These are phyloP conservation scores for Aegilops speltoides DNA, from an alignment of 176 grass and related monocot genomes.

Conservation along the genomic window DNA sequence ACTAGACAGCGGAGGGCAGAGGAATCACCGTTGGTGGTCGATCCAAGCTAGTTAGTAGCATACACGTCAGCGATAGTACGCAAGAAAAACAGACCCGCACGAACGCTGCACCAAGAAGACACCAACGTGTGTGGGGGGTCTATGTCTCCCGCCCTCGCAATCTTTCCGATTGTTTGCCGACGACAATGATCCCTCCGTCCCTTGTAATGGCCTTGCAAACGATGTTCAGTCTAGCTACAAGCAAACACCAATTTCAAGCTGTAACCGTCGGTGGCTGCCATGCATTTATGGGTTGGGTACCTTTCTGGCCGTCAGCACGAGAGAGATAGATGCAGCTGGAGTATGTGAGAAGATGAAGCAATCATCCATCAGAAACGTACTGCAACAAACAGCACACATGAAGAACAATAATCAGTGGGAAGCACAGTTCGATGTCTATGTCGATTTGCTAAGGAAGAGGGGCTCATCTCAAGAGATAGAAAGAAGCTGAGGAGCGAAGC, in stretches of 20 bases:
- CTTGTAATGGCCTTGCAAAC: background rate
- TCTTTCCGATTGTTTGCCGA: background rate
- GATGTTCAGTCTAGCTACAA: background rate
- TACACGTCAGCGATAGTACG: background rate
- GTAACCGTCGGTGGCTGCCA: background rate
- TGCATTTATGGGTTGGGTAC: background rate
- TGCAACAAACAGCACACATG: background rate
- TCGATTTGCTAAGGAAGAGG: background rate
- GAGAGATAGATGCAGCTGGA: background rate
- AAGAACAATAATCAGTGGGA: background rate
- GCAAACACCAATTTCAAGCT: conserved; percentile 11
- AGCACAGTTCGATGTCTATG: background rate
- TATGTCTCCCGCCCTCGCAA: background rate
- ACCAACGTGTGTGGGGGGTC: background rate
- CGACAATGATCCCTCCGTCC: background rate
- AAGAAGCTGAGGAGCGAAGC: background rate
- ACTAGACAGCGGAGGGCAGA: background rate
- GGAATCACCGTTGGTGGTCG: background rate
- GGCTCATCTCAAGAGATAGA: background rate
- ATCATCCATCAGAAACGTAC: background rate
- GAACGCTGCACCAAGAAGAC: background rate
- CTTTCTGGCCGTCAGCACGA: background rate
- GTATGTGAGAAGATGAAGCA: background rate
- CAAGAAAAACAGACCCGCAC: background rate
- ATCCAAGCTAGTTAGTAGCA: background rate